These are phyloP conservation scores for Rutstroemia sp. DNA, from an alignment of 2,329 filamentous ascomycete species.

Conservation along the genomic window DNA sequence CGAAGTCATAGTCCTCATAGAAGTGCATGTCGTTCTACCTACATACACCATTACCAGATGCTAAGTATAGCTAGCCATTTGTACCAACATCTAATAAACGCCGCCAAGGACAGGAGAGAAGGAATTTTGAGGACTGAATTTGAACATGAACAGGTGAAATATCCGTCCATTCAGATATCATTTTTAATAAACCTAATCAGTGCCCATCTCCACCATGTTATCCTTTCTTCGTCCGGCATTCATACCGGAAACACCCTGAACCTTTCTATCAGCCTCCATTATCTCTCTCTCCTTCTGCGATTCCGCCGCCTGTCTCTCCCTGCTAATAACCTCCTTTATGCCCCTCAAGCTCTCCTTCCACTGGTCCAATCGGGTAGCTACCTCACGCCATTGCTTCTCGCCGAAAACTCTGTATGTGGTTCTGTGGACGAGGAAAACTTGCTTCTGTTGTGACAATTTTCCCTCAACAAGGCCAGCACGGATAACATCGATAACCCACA, in stretches of 20 bases:
- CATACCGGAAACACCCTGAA: constrained; percentile 29
- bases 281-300: constrained; percentile 70
- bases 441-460: constrained; percentile 86
- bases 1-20: no score
- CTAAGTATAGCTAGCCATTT: constrained; percentile 21
- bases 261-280: constrained; percentile 62
- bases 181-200: constrained; percentile 22
- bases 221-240: constrained; percentile 38
- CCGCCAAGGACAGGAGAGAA: constrained; percentile 13
- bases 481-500: constrained; percentile 98
- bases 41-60: constrained; percentile 27
- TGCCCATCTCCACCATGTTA: constrained; percentile 31
- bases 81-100: constrained; percentile 24
- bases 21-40: no score
- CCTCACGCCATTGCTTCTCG: constrained; percentile 96
- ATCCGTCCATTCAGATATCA: neutral
- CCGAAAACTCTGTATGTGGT: constrained; percentile 95
- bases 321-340: constrained; percentile 70
- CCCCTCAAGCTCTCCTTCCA: constrained; percentile 78
- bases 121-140: constrained; percentile 14
- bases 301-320: constrained; percentile 74
- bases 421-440: constrained; percentile 91
- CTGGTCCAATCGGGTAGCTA: constrained; percentile 81
- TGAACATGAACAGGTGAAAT: neutral
- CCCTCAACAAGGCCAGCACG: constrained; percentile 92